phyloP scores from a whole-genome alignment of 495 filamentous ascomycete species.

The Wilcoxina mikolae region DNA sequence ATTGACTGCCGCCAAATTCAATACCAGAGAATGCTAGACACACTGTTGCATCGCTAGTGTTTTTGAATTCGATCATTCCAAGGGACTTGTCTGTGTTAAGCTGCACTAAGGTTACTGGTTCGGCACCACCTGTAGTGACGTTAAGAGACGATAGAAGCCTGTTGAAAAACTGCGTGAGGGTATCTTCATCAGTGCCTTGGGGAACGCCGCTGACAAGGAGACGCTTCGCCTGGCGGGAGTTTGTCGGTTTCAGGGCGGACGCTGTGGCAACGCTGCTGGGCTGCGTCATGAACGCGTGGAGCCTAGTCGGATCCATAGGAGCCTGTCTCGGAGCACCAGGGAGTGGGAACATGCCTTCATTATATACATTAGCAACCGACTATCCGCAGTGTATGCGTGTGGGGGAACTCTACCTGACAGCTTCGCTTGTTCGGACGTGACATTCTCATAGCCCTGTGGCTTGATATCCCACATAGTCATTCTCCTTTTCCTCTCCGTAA shows the following conservation, averaged over 20 bases:
- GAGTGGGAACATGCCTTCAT: slow-evolving; percentile 79
- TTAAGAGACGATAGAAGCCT: slow-evolving; percentile 88
- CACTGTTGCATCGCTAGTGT: slow-evolving; percentile 72
- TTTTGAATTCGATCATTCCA: slow-evolving; percentile 84
- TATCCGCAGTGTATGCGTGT: slow-evolving; percentile 3
- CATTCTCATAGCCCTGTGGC: slow-evolving; percentile 93
- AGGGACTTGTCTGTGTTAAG: slow-evolving; percentile 62
- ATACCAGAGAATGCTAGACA: slow-evolving; percentile 83
- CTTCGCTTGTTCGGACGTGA: slow-evolving; percentile 97
- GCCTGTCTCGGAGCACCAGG: slow-evolving; percentile 90
- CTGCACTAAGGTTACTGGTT: slow-evolving; percentile 77
- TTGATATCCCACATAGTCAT: slow-evolving; percentile 99
- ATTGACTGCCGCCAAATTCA: slow-evolving; percentile 61
- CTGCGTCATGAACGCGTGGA: slow-evolving; percentile 92
- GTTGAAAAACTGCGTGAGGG: slow-evolving; percentile 77
- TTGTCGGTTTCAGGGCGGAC: slow-evolving; percentile 72
- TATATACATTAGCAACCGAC: slow-evolving; percentile 11
- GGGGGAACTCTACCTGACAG: slow-evolving; percentile 54
- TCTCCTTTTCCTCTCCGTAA: slow-evolving; percentile 71
- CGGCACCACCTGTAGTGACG: slow-evolving; percentile 55
- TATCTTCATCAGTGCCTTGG: slow-evolving; percentile 49
- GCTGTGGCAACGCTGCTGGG: slow-evolving; percentile 58
- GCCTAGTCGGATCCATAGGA: slow-evolving; percentile 85
- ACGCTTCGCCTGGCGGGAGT: slow-evolving; percentile 83
- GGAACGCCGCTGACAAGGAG: slow-evolving; percentile 78